phyloP scores from a whole-genome alignment of 805 yeast species.

The Saccharomycopsis olivae region DNA sequence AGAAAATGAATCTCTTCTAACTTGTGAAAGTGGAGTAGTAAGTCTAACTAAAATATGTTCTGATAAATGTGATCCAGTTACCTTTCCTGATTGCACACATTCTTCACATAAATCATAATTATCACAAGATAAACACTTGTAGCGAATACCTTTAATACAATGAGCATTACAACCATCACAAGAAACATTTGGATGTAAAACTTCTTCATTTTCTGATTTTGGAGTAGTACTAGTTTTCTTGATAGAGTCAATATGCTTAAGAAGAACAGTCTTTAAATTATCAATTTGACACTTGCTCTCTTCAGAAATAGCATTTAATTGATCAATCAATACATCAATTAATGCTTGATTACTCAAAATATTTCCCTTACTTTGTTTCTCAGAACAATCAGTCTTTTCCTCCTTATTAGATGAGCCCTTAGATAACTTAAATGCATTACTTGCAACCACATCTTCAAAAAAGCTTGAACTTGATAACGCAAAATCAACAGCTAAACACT shows the following conservation, averaged over 20 bases:
- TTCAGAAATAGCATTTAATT: background rate
- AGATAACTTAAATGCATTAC: background rate
- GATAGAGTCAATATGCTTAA: background rate
- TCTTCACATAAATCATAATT: conserved; percentile 39
- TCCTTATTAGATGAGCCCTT: background rate
- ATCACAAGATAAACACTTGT: conserved; percentile 36
- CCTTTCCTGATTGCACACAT: conserved; percentile 23
- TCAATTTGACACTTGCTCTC: background rate
- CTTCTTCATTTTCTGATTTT: background rate
- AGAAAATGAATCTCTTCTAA: background rate
- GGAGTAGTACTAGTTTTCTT: background rate
- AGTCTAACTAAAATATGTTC: conserved; percentile 8
- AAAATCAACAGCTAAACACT: background rate
- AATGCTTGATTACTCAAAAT: no score
- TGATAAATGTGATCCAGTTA: conserved; percentile 10
- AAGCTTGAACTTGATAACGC: background rate
- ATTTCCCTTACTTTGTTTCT: no score
- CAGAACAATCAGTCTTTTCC: background rate
- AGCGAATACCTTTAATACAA: conserved; percentile 31
- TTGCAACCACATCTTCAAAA: background rate
- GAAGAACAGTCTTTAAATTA: background rate
- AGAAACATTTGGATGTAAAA: background rate
- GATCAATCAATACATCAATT: background rate
- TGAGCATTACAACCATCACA: conserved; percentile 19
- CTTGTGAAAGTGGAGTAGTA: background rate